These are phyloP conservation scores for Gonapodya sp. DNA, from an alignment of 192 early-diverging fungal species.

Conservation along the genomic window DNA sequence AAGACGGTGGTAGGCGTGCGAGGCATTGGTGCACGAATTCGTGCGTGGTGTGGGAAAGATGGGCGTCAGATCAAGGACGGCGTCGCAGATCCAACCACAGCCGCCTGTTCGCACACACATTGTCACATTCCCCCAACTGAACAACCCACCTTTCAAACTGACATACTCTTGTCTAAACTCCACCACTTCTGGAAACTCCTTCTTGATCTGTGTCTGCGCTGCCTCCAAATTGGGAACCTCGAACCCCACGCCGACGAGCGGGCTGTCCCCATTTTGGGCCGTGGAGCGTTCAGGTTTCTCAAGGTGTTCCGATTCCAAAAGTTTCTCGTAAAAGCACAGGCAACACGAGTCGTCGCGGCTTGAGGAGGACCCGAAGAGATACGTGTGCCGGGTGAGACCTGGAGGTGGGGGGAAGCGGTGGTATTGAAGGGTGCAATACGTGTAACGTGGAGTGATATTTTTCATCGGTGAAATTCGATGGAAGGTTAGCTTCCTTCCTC, in stretches of 20 bases:
- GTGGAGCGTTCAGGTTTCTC: not conserved
- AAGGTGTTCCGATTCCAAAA: not conserved
- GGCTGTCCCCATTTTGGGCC: not conserved
- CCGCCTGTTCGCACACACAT: too few species aligned
- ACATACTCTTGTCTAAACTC: not conserved
- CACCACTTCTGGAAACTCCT: conserved; percentile 17
- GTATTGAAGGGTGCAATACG: too few species aligned
- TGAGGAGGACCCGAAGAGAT: not conserved
- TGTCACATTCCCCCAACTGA: not conserved
- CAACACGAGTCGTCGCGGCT: not conserved
- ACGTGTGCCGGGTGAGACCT: not conserved
- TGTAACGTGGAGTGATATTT: too few species aligned
- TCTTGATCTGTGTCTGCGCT: conserved; percentile 27
- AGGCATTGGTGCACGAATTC: not conserved
- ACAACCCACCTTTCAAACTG: not conserved
- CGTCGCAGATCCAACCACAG: too few species aligned
- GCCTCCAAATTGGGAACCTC: conserved; percentile 39
- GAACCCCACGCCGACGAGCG: conserved; percentile 20
- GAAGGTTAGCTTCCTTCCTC: not conserved
- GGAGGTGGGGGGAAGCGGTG: not conserved
- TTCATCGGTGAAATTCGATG: not conserved
- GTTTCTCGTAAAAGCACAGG: not conserved
- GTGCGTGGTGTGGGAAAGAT: not conserved
- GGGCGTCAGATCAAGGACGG: not conserved
- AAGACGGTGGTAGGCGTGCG: not conserved